These are phyloP conservation scores for Solanum tarapatanum DNA, from an alignment of 257 asterid genomes.

Conservation along the genomic window DNA sequence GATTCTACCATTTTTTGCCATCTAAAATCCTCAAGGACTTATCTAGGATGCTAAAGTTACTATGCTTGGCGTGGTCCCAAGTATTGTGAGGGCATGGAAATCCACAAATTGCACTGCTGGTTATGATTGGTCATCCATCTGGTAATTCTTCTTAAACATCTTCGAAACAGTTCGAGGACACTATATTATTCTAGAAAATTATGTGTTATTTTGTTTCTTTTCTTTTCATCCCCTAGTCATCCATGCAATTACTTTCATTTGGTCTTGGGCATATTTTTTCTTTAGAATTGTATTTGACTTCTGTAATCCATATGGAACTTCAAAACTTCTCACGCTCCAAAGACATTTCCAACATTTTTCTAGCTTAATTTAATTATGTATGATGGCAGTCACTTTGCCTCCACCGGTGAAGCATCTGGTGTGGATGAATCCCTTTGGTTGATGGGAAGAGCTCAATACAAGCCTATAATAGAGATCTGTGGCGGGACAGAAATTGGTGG, in stretches of 20 bases:
- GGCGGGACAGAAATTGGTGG: conserved; percentile 99
- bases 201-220: not conserved
- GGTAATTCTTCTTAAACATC: conserved; percentile 42
- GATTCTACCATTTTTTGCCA: not conserved
- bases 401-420: conserved; percentile 97
- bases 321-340: not conserved
- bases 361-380: conserved; percentile 6
- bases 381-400: conserved; percentile 67
- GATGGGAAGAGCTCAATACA: conserved; percentile 86
- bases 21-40: conserved; percentile 13
- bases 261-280: not conserved
- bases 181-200: not conserved
- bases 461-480: conserved; percentile 91
- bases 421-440: conserved; percentile 96
- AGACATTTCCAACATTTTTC: not conserved
- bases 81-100: conserved; percentile 93
- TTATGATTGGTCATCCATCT: conserved; percentile 85
- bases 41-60: conserved; percentile 87
- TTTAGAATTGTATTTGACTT: not conserved
- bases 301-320: not conserved
- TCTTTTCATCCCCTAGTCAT: not conserved
- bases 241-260: not conserved
- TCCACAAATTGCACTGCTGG: conserved; percentile 45
- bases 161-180: not conserved
- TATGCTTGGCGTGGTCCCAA: conserved; percentile 95